Percentiles rank a stretch among this genome's conserved stretches.
Conservation (phyloP, 345 rosid genomes). For the Turritis glabra region DNA sequence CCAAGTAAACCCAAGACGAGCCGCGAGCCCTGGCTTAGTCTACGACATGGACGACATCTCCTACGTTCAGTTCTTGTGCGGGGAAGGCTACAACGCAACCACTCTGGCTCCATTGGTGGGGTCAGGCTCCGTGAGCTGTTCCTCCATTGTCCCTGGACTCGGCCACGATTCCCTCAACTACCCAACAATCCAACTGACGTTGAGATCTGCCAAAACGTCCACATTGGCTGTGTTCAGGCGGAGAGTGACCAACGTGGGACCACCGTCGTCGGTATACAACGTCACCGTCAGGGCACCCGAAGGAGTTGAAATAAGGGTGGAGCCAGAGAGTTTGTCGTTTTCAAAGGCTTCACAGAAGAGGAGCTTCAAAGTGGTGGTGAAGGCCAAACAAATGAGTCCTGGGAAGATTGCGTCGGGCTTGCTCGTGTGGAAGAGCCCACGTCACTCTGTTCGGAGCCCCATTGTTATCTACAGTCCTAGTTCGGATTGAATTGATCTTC, state of each 20-base stretch:
- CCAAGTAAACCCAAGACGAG: slow-evolving; percentile 66
- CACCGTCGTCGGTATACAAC: slow-evolving; percentile 49
- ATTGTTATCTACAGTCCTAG: slow-evolving; percentile 50
- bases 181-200: slow-evolving; percentile 72
- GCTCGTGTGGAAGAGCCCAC: slow-evolving; percentile 66
- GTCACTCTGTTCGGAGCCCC: slow-evolving; percentile 69
- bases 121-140: slow-evolving; percentile 56
- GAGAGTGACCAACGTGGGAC: slow-evolving; percentile 80
- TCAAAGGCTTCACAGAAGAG: slow-evolving; percentile 46
- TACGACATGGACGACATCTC: slow-evolving; percentile 72
- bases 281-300: slow-evolving; percentile 59
- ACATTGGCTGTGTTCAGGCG: slow-evolving; percentile 55
- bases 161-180: slow-evolving; percentile 83
- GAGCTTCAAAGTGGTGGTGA: slow-evolving; percentile 77
- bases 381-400: slow-evolving; percentile 45
- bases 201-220: slow-evolving; percentile 33
- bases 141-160: slow-evolving; percentile 63
- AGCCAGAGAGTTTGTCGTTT: slow-evolving; percentile 61
- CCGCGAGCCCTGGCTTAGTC: slow-evolving; percentile 68
- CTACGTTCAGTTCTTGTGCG: slow-evolving; percentile 82
- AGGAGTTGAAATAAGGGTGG: slow-evolving; percentile 63
- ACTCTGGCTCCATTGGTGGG: slow-evolving; percentile 55
- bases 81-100: slow-evolving; percentile 68
- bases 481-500: neutral
- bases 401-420: slow-evolving; percentile 59